phyloP scores from a whole-genome alignment of 192 early-diverging fungal genomes.

The Coemansia furcata region DNA sequence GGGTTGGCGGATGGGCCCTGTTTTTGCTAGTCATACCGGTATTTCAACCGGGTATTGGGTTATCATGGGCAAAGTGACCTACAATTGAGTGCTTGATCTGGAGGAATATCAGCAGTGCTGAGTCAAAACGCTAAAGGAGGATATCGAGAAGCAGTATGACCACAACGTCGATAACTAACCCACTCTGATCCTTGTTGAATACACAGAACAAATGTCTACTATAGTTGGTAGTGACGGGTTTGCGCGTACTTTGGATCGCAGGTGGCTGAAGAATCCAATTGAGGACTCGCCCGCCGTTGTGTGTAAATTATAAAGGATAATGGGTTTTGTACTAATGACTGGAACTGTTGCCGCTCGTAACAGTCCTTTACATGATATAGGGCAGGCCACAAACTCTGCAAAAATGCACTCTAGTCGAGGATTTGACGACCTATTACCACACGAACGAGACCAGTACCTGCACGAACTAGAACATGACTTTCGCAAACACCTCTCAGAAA shows the following conservation, averaged over 20 bases:
- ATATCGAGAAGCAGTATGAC: not conserved
- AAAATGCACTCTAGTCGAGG: not conserved
- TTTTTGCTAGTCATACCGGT: constrained; percentile 13
- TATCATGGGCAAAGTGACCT: constrained; percentile 15
- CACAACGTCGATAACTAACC: not conserved
- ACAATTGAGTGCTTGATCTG: constrained; percentile 8
- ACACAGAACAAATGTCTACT: not conserved
- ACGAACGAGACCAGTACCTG: constrained; percentile 1
- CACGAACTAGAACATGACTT: not conserved
- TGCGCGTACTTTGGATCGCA: too few species aligned
- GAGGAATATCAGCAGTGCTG: constrained; percentile 9
- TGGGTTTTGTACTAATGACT: not conserved
- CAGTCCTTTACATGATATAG: not conserved
- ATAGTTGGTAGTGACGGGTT: not conserved
- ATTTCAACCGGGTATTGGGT: constrained; percentile 9
- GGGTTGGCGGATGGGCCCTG: constrained; percentile 9
- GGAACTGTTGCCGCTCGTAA: not conserved
- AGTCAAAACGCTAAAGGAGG: not conserved
- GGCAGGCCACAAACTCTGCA: not conserved
- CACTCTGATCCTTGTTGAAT: not conserved
- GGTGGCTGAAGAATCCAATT: too few species aligned
- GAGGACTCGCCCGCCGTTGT: too few species aligned
- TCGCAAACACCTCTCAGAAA: not conserved
- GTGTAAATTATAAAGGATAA: too few species aligned
- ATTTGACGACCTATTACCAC: not conserved